Evolutionary conservation across 805 yeast species (phyloP).

Genomic region (Kluyveromyces lactis): DNA sequence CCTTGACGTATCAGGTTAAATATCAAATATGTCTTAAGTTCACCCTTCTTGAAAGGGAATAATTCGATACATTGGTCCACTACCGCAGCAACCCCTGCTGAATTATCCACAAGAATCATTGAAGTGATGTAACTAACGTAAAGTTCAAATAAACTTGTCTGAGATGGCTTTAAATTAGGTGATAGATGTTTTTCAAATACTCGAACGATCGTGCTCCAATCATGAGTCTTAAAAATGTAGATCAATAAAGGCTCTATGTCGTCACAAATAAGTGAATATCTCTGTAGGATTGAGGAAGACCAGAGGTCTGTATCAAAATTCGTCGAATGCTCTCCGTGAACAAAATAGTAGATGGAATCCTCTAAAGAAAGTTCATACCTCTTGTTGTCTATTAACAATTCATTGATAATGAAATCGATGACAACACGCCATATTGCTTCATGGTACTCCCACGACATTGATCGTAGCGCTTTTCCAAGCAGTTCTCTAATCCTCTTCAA

Average conservation of each 20-base stretch:
- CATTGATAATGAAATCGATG: conserved; percentile 13
- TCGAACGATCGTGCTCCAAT: conserved; percentile 9
- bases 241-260: conserved; percentile 7
- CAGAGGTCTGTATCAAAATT: conserved; percentile 11
- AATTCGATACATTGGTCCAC: conserved; percentile 29
- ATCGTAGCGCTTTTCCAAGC: conserved; percentile 17
- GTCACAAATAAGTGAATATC: conserved; percentile 18
- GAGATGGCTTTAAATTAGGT: conserved; percentile 1
- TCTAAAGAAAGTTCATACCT: conserved; percentile 7
- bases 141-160: conserved; percentile 3
- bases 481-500: conserved; percentile 26
- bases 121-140: conserved; percentile 4
- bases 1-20: conserved; percentile 12
- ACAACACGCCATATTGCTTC: conserved; percentile 20
- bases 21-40: conserved; percentile 41
- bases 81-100: conserved; percentile 8
- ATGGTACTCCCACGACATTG: conserved; percentile 12
- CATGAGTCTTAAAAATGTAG: conserved; percentile 13
- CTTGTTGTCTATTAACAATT: conserved; percentile 11
- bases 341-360: not conserved
- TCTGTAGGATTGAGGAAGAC: conserved; percentile 18
- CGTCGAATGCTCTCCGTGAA: not conserved
- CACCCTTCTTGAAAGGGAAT: conserved; percentile 55
- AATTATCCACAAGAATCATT: conserved; percentile 1
- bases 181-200: conserved; percentile 12